Evolutionary conservation across 306 rosid species (phyloP).

Genomic region (Dalbergia cochinchinensis): DNA sequence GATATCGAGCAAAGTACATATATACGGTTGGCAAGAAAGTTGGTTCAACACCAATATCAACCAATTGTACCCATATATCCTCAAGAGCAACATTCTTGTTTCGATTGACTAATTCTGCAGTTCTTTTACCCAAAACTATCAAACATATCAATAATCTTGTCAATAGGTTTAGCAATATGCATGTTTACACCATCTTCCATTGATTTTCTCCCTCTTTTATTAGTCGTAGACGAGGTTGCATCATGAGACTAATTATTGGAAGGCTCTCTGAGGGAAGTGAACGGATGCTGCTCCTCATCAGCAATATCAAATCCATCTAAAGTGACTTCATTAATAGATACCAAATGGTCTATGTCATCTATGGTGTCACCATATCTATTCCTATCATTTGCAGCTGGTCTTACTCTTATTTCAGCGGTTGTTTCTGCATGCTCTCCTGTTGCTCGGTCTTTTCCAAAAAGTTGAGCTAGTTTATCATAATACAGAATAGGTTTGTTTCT

Average conservation of each 20-base stretch:
- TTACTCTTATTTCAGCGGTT: neutral
- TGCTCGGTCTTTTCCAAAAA: constrained; percentile 8
- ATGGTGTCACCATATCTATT: neutral
- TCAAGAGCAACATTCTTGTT: neutral
- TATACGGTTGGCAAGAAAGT: neutral
- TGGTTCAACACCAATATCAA: neutral
- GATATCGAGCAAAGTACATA: neutral
- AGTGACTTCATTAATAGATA: neutral
- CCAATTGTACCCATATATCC: neutral
- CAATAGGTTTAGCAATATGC: too few relatives aligned
- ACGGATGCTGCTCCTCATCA: too few relatives aligned
- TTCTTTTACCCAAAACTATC: too few relatives aligned
- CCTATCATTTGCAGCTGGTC: neutral
- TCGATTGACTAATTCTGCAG: neutral
- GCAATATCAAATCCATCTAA: too few relatives aligned
- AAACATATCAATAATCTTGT: too few relatives aligned
- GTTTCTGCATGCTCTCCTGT: neutral
- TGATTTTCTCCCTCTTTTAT: too few relatives aligned
- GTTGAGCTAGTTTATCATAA: constrained; percentile 9
- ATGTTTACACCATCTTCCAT: too few relatives aligned
- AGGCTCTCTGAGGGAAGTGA: too few relatives aligned
- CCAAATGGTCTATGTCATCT: constrained; percentile 3
- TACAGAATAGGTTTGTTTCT: neutral
- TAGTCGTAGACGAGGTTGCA: too few relatives aligned
- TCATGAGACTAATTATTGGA: too few relatives aligned